Conservation (phyloP, 2,329 filamentous ascomycete species). For the Orbilia oligospora region DNA sequence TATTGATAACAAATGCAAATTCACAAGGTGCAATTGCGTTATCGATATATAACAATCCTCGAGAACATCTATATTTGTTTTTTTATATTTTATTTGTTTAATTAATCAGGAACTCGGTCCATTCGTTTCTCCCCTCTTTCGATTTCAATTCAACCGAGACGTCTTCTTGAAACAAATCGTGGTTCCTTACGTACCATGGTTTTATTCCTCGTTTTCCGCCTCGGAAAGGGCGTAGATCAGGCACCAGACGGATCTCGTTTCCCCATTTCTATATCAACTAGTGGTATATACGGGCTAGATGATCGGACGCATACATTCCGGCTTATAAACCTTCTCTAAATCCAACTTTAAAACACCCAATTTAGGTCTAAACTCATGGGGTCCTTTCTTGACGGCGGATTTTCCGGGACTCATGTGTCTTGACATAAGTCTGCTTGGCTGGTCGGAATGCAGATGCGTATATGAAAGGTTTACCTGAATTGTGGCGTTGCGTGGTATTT, state of each 20-base stretch:
- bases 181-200: constrained; percentile 10
- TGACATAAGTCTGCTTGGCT: too few relatives aligned
- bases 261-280: background rate
- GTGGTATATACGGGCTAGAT: too few relatives aligned
- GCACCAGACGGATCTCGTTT: constrained; percentile 9
- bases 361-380: background rate
- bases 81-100: too few relatives aligned
- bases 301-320: constrained; percentile 17
- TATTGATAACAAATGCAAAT: too few relatives aligned
- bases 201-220: constrained; percentile 17
- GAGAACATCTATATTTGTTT: too few relatives aligned
- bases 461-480: background rate
- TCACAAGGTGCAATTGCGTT: background rate
- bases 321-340: background rate
- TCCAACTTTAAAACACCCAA: background rate
- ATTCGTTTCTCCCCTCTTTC: background rate
- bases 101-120: constrained; percentile 1
- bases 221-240: constrained; percentile 21
- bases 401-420: background rate
- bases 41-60: background rate
- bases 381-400: background rate
- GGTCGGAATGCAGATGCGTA: too few relatives aligned
- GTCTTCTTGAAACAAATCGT: background rate
- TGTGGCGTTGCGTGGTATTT: constrained; percentile 30
- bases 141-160: constrained; percentile 3